A percentile compares a stretch with the other conserved stretches of the same genome.
phyloP scores from a whole-genome alignment of 495 filamentous ascomycete species.

The Penicillium cataractarum region DNA sequence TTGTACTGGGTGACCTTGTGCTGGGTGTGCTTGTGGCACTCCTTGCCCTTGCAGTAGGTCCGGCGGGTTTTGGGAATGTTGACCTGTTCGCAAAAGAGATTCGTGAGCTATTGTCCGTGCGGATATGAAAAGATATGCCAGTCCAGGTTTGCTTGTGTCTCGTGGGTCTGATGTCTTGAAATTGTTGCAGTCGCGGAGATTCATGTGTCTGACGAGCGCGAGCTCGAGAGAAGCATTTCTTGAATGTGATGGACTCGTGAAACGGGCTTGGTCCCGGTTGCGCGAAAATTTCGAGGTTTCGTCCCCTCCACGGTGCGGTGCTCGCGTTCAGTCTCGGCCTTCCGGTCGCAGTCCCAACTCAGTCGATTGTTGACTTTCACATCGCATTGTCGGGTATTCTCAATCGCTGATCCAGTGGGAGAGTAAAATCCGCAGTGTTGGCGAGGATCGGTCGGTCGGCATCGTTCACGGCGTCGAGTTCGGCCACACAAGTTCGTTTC shows the following conservation, averaged over 20 bases:
- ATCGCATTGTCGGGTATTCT: not conserved
- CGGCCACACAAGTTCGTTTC: constrained; percentile 26
- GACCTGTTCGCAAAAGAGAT: constrained; percentile 56
- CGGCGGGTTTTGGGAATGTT: constrained; percentile 90
- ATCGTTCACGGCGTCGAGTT: constrained; percentile 26
- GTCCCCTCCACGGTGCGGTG: not conserved
- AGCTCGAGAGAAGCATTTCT: not conserved
- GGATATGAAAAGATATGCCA: not conserved
- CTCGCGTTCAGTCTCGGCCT: not conserved
- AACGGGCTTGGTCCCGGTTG: not conserved
- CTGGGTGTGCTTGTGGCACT: constrained; percentile 91
- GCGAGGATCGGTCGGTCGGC: constrained; percentile 13
- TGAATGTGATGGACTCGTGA: not conserved
- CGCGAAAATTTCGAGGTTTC: not conserved
- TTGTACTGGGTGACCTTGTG: constrained; percentile 98
- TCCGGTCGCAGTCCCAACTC: not conserved
- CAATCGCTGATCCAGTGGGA: not conserved
- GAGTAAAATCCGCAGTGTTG: not conserved
- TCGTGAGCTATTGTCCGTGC: constrained; percentile 17
- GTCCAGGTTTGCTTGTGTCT: constrained; percentile 12
- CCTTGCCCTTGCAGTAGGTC: constrained; percentile 94
- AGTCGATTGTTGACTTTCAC: not conserved
- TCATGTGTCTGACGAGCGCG: not conserved
- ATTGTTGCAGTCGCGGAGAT: constrained; percentile 15
- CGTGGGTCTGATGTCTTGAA: constrained; percentile 18